These are phyloP conservation scores for Saccharomyces mikatae DNA, from an alignment of 805 yeast species.

Conservation along the genomic window DNA sequence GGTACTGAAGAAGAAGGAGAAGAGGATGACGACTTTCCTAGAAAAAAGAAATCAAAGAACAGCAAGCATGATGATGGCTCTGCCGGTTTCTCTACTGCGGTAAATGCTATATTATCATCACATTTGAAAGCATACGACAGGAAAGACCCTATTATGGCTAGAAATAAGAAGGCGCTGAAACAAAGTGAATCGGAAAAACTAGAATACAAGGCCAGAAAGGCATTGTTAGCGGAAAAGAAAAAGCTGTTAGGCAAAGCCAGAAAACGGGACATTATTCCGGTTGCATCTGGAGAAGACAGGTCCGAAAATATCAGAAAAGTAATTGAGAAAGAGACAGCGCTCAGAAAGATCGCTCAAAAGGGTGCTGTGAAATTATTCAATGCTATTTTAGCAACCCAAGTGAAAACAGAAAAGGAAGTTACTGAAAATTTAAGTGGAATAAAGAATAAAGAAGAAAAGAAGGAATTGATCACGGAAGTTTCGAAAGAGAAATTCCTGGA, in stretches of 20 bases:
- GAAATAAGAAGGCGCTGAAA: constrained; percentile 63
- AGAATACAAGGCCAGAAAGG: constrained; percentile 74
- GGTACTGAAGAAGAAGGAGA: constrained; percentile 25
- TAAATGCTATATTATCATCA: constrained; percentile 76
- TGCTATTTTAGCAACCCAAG: constrained; percentile 75
- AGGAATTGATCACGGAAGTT: constrained; percentile 59
- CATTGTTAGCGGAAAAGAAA: constrained; percentile 63
- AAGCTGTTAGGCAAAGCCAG: constrained; percentile 58
- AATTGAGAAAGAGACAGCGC: constrained; percentile 57
- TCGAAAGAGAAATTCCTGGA: constrained; percentile 87
- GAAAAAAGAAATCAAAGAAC: constrained; percentile 47
- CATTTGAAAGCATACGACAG: constrained; percentile 83
- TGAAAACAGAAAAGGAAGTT: constrained; percentile 45
- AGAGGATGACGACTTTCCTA: constrained; percentile 35
- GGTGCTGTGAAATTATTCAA: constrained; percentile 83
- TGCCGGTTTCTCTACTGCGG: constrained; percentile 69
- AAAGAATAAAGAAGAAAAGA: constrained; percentile 40
- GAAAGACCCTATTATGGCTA: constrained; percentile 81
- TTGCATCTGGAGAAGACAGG: constrained; percentile 40
- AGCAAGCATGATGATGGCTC: constrained; percentile 62
- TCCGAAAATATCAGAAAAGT: constrained; percentile 39
- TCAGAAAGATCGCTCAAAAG: constrained; percentile 75
- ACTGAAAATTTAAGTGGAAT: constrained; percentile 37
- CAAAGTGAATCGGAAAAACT: constrained; percentile 73
- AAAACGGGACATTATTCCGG: constrained; percentile 58